Conservation (phyloP, 768 basidiomycete genomes). For the Pluteus cervinus region DNA sequence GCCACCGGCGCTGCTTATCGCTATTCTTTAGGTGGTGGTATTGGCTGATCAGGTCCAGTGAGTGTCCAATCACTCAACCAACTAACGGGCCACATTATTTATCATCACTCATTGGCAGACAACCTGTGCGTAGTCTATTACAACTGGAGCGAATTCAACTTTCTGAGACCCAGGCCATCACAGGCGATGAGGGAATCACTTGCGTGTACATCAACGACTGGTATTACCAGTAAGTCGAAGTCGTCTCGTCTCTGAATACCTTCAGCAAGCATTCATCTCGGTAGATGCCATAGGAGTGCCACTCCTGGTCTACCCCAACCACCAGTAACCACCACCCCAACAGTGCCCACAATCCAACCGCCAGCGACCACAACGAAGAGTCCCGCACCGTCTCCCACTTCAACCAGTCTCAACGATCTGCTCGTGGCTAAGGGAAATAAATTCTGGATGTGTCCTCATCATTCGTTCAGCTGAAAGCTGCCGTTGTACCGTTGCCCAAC, state of each 20-base stretch:
- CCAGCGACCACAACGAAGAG: constrained; percentile 6
- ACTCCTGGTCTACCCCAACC: constrained; percentile 9
- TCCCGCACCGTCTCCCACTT: constrained; percentile 6
- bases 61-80: constrained; percentile 1
- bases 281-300: constrained; percentile 15
- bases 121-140: constrained; percentile 10
- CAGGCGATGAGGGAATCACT: constrained; percentile 22
- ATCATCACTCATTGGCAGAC: constrained; percentile 3
- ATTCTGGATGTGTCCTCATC: constrained; percentile 21
- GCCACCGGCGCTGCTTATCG: constrained; percentile 1
- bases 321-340: constrained; percentile 5
- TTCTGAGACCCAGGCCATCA: too few relatives aligned
- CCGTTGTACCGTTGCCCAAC: constrained; percentile 8
- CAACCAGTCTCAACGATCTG: constrained; percentile 19
- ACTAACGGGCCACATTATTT: constrained; percentile 1
- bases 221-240: constrained; percentile 23
- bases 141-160: neutral
- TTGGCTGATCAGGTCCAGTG: constrained; percentile 21
- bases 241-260: too few relatives aligned
- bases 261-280: neutral
- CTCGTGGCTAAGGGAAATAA: constrained; percentile 26
- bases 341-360: constrained; percentile 3
- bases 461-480: constrained; percentile 5
- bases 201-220: constrained; percentile 23
- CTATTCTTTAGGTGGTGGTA: constrained; percentile 18